Base-by-base conservation (phyloP, 139 green algal genomes). In the Mychonastes homosphaera region DNA sequence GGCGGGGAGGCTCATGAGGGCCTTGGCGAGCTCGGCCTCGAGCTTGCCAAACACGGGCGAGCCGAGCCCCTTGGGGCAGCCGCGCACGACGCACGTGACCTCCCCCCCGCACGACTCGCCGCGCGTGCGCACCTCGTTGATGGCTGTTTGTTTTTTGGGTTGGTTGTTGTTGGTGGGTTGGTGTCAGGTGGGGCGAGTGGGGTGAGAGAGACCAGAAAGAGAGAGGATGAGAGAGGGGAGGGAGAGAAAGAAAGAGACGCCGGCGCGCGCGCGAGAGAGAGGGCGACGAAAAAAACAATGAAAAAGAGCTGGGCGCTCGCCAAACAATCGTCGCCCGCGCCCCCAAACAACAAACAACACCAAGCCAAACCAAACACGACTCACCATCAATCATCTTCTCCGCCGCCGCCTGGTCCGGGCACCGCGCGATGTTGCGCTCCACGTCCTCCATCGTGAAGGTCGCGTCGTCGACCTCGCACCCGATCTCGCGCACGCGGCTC, bases 1-100 rank as follows among this genome's bases (percentile, higher is more conserved):
- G 9, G 92, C 92, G 4, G 91, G 91, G 53, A 99, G 79, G 13
- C 72, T 89, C 75, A 99, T 90, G 52, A 96, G 77, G 2, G 92
- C 92, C 71, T 92, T 90, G 27, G 89, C 92, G 27, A 99, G 77
- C 63, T 99, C 91, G 8, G 92, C 92, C 72, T 99, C 92, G 60
- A 99, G 84, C 77, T 98, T 98, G 77, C 91, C 86, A 75, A 99
- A 99, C 36, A 98, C 92, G 6, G 92, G 92, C 2, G 76, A 67
- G 53, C 92, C 91, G 6, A 96, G 70, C 1, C 92, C 92, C 64
- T 81, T 79, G 49, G 88, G 87, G 66, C 78, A 90, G 57, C 74
- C 61, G 1, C 90, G 74, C 49, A 95, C 92, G n/a, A 99, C 79
- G 72, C 92, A 99, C 8, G 92, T 97, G 33, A 99, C 92, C 63